phyloP scores from a whole-genome alignment of 2,329 filamentous ascomycete species.

The Hymenoscyphus infarciens region DNA sequence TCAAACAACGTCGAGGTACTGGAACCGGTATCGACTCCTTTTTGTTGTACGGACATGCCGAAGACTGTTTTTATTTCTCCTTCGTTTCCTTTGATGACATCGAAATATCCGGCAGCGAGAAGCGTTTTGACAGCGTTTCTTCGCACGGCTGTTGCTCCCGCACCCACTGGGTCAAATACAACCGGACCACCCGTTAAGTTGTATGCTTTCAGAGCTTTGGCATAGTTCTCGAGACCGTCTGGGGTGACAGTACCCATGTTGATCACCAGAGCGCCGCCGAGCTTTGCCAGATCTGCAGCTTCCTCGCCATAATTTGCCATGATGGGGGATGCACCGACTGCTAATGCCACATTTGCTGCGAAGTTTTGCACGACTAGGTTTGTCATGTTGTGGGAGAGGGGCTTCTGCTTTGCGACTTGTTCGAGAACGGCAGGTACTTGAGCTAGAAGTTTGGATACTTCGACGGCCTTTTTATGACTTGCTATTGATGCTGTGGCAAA shows the following conservation, averaged over 20 bases:
- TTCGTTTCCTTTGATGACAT: slow-evolving; percentile 92
- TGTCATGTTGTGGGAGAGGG: slow-evolving; percentile 94
- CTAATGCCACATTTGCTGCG: slow-evolving; percentile 83
- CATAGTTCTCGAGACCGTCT: slow-evolving; percentile 68
- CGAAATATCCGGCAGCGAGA: slow-evolving; percentile 70
- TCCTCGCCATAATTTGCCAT: slow-evolving; percentile 89
- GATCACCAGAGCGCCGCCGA: slow-evolving; percentile 77
- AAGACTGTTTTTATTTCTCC: slow-evolving; percentile 76
- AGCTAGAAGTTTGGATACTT: slow-evolving; percentile 26
- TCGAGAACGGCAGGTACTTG: slow-evolving; percentile 46
- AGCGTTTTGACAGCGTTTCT: slow-evolving; percentile 68
- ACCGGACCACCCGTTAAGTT: slow-evolving; percentile 73
- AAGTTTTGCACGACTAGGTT: slow-evolving; percentile 96
- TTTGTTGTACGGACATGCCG: slow-evolving; percentile 60
- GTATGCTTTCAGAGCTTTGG: slow-evolving; percentile 74
- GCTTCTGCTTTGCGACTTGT: slow-evolving; percentile 58
- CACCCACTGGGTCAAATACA: slow-evolving; percentile 86
- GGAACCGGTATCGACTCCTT: slow-evolving; percentile 76
- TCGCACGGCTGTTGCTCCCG: slow-evolving; percentile 74
- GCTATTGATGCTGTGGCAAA: slow-evolving; percentile 25
- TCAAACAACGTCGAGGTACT: slow-evolving; percentile 51
- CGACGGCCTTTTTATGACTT: slow-evolving; percentile 19
- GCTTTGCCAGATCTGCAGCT: slow-evolving; percentile 71
- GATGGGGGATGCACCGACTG: slow-evolving; percentile 83
- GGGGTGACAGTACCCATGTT: slow-evolving; percentile 93